These are phyloP conservation scores for Nakazawaea holstii DNA, from an alignment of 805 yeast species.

Conservation along the genomic window DNA sequence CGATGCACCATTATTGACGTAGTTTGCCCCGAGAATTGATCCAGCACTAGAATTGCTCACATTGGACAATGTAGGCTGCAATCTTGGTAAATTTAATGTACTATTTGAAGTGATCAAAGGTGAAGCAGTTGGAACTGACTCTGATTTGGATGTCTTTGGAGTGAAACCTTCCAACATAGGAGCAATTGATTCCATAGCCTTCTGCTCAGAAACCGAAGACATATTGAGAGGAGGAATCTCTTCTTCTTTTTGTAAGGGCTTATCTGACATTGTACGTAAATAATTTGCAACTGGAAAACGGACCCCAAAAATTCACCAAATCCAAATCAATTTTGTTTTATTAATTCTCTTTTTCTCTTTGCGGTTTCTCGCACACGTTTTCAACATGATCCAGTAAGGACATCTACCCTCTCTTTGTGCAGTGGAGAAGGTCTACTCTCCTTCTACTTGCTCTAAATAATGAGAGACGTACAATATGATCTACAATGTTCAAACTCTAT, in stretches of 20 bases:
- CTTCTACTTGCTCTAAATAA: no score
- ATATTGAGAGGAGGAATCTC: conserved; percentile 19
- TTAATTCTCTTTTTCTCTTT: no score
- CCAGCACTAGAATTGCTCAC: conserved; percentile 4
- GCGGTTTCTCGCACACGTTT: no score
- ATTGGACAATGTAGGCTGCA: conserved; percentile 10
- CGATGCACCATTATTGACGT: not conserved
- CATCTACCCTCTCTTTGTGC: no score
- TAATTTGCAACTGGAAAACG: no score
- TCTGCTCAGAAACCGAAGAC: conserved; percentile 30
- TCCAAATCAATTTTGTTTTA: no score
- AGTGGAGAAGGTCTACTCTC: no score
- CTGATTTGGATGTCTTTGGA: conserved; percentile 57
- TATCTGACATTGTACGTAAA: not conserved
- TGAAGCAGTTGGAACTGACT: conserved; percentile 18
- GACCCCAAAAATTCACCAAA: no score
- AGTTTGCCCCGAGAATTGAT: conserved; percentile 4
- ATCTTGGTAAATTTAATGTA: conserved; percentile 9
- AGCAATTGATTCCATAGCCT: conserved; percentile 74
- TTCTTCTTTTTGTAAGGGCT: conserved; percentile 24
- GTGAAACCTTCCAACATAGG: conserved; percentile 71
- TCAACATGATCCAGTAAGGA: no score
- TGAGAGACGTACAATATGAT: no score
- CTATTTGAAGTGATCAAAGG: conserved; percentile 10
- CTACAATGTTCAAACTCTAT: no score